These are phyloP conservation scores for Arthrobotrys sinensis DNA, from an alignment of 2,329 filamentous ascomycete species.

Conservation along the genomic window DNA sequence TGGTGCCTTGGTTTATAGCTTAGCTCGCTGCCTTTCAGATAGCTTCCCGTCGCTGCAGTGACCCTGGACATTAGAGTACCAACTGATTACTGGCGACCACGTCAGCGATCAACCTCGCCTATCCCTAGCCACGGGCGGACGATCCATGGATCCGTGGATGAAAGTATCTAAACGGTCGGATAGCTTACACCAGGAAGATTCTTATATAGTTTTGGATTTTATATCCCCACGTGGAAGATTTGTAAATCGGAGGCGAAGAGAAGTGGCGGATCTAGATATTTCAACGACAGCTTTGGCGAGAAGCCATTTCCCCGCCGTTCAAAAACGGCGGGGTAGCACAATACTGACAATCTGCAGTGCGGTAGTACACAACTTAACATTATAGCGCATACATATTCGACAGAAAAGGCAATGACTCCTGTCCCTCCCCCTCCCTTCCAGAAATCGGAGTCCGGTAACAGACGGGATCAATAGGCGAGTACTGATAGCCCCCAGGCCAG, in stretches of 20 bases:
- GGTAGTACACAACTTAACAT: slow-evolving; percentile 53
- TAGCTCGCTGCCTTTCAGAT: slow-evolving; percentile 31
- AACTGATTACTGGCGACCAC: slow-evolving; percentile 3
- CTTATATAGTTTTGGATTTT: not conserved
- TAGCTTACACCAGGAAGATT: not conserved
- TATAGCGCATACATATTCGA: slow-evolving; percentile 1
- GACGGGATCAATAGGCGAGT: not conserved
- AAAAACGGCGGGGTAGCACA: slow-evolving; percentile 29
- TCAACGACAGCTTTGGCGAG: slow-evolving; percentile 38
- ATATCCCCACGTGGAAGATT: slow-evolving; percentile 43
- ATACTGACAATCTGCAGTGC: slow-evolving; percentile 25
- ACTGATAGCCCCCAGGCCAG: not conserved
- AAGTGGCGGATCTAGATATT: slow-evolving; percentile 41
- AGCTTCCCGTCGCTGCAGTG: slow-evolving; percentile 4
- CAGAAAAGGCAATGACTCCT: slow-evolving; percentile 2
- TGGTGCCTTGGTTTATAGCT: not conserved
- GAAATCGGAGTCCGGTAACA: slow-evolving; percentile 14
- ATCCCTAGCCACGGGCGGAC: not conserved
- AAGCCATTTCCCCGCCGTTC: slow-evolving; percentile 26
- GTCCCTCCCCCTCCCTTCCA: not conserved
- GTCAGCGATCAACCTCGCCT: not conserved
- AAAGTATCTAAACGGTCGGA: not conserved
- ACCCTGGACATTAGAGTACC: too few relatives aligned
- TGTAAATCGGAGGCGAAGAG: slow-evolving; percentile 40
- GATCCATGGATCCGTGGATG: not conserved